These are phyloP conservation scores for Fusarium sp. DNA, from an alignment of 2,329 filamentous ascomycete genomes.

Conservation along the genomic window DNA sequence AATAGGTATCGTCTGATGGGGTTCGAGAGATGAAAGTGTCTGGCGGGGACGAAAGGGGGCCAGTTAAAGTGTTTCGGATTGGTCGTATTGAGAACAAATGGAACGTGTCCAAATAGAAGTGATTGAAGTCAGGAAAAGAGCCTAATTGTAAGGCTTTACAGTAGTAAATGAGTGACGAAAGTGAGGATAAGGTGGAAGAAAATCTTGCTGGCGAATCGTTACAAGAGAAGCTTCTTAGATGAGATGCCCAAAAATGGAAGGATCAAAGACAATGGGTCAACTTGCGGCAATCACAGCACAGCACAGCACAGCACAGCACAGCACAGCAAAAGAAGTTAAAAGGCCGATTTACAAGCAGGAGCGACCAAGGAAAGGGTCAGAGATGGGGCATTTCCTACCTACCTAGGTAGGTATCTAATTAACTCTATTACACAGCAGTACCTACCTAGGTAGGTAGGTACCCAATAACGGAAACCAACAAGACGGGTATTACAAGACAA, in stretches of 20 bases:
- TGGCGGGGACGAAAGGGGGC: slow-evolving; percentile 33
- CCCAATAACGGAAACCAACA: background rate
- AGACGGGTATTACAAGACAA: background rate
- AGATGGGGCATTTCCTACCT: background rate
- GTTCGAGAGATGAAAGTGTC: slow-evolving; percentile 21
- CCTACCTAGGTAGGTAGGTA: too few relatives aligned
- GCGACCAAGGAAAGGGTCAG: background rate
- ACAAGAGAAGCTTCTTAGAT: slow-evolving; percentile 24
- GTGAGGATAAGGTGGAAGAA: slow-evolving; percentile 7
- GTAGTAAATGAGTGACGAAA: slow-evolving; percentile 8
- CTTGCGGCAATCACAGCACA: background rate
- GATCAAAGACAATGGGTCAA: slow-evolving; percentile 27
- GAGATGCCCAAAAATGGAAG: slow-evolving; percentile 36
- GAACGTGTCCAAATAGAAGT: slow-evolving; percentile 21
- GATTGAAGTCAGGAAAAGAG: background rate
- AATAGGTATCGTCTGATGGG: slow-evolving; percentile 26
- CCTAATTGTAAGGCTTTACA: background rate
- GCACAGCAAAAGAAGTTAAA: background rate
- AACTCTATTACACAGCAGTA: background rate
- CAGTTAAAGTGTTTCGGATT: slow-evolving; percentile 19
- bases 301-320: background rate
- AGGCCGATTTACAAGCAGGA: background rate
- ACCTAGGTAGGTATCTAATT: background rate
- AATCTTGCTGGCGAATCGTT: slow-evolving; percentile 1
- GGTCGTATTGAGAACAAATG: slow-evolving; percentile 20